phyloP scores from a whole-genome alignment of 495 filamentous ascomycete genomes.

The Aspergillus affinis region DNA sequence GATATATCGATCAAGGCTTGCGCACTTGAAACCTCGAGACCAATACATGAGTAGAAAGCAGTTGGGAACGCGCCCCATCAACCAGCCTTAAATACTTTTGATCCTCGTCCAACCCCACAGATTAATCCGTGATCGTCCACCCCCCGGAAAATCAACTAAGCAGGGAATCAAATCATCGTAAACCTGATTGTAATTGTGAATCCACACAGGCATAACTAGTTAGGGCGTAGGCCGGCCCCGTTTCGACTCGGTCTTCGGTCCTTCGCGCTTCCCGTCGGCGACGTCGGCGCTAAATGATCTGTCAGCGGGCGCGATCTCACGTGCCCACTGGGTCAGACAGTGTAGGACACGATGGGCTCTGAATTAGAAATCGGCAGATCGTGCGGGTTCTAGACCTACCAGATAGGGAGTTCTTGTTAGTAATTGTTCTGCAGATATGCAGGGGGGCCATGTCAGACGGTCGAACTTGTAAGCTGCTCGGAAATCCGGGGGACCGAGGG shows the following conservation, averaged over 20 bases:
- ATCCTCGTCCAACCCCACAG: background rate
- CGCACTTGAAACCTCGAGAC: background rate
- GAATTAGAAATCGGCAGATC: no score
- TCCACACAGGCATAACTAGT: no score
- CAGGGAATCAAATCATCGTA: background rate
- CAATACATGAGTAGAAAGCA: background rate
- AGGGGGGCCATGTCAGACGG: no score
- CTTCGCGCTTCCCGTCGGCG: background rate
- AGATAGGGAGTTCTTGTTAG: no score
- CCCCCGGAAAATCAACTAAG: no score
- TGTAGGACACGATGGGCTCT: background rate
- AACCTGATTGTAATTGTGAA: background rate
- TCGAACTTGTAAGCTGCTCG: background rate
- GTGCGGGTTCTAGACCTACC: no score
- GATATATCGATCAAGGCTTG: background rate
- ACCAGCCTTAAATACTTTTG: background rate
- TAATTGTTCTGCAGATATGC: no score
- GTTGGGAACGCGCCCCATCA: background rate
- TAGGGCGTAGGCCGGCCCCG: no score
- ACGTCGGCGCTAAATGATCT: background rate
- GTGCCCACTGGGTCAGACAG: no score
- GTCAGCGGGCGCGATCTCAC: background rate
- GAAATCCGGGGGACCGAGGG: background rate
- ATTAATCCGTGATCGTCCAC: no score
- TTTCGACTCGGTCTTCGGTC: slow-evolving; percentile 1